A percentile compares a stretch with the other conserved stretches of the same genome.
phyloP scores from a whole-genome alignment of 768 basidiomycete species.

The Boletus sp. region DNA sequence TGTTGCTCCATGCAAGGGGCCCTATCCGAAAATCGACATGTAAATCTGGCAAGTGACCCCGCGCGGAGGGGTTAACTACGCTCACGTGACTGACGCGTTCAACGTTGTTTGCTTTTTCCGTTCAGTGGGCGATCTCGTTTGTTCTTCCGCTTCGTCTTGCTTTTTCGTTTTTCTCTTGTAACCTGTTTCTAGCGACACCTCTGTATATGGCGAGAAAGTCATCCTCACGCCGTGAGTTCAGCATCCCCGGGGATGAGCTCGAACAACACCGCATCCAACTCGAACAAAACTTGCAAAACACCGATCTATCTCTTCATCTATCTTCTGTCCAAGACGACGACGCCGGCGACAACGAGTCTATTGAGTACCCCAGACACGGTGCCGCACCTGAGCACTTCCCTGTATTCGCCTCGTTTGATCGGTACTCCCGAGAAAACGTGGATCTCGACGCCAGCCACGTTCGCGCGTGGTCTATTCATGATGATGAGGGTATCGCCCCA shows the following conservation, averaged over 20 bases:
- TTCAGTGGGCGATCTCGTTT: no score
- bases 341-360: slow-evolving; percentile 43
- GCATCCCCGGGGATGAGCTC: slow-evolving; percentile 70
- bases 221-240: slow-evolving; percentile 39
- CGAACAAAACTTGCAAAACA: slow-evolving; percentile 73
- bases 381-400: slow-evolving; percentile 55
- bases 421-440: slow-evolving; percentile 52
- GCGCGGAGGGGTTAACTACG: slow-evolving; percentile 11
- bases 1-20: slow-evolving; percentile 58
- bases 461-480: slow-evolving; percentile 61
- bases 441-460: slow-evolving; percentile 52
- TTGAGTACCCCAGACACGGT: slow-evolving; percentile 75
- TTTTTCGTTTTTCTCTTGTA: slow-evolving; percentile 17
- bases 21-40: background rate
- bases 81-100: slow-evolving; percentile 32
- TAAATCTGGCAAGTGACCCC: slow-evolving; percentile 20
- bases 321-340: slow-evolving; percentile 49
- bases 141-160: background rate
- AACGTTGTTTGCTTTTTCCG: slow-evolving; percentile 21
- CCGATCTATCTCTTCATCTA: slow-evolving; percentile 68
- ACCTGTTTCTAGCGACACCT: slow-evolving; percentile 15
- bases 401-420: slow-evolving; percentile 62
- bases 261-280: slow-evolving; percentile 77
- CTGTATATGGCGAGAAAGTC: slow-evolving; percentile 24
- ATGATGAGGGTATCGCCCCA: slow-evolving; percentile 65